Evolutionary conservation across 768 basidiomycete species (phyloP).

Genomic region (Tylopilus subfusipes): DNA sequence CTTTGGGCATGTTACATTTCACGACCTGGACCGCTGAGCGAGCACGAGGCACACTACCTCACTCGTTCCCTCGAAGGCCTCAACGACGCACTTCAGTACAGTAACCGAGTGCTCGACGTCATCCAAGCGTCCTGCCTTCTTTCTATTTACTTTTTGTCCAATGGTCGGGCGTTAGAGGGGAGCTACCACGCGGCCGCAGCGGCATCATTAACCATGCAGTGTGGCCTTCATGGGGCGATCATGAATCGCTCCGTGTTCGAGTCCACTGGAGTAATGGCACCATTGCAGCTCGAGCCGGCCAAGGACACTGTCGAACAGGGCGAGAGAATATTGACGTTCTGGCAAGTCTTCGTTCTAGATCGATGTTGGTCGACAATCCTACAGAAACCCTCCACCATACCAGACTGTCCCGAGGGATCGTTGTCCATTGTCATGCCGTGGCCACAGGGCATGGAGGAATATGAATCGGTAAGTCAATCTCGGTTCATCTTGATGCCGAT

Average conservation of each 20-base stretch:
- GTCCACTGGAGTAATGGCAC: constrained; percentile 32
- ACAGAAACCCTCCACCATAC: constrained; percentile 61
- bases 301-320: constrained; percentile 61
- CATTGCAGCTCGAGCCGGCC: constrained; percentile 52
- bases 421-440: constrained; percentile 69
- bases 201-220: constrained; percentile 68
- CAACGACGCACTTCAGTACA: constrained; percentile 56
- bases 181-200: constrained; percentile 75
- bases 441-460: constrained; percentile 71
- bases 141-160: constrained; percentile 72
- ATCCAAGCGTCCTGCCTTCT: constrained; percentile 76
- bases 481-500: constrained; percentile 2
- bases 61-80: constrained; percentile 58
- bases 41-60: constrained; percentile 73
- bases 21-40: constrained; percentile 62
- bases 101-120: constrained; percentile 59
- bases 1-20: constrained; percentile 83
- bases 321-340: constrained; percentile 72
- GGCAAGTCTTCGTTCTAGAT: constrained; percentile 81
- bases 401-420: constrained; percentile 56
- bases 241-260: constrained; percentile 34
- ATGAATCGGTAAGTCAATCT: constrained; percentile 55
- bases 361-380: constrained; percentile 77
- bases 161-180: constrained; percentile 74
- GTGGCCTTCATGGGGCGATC: constrained; percentile 55